A percentile compares a stretch with the other conserved stretches of the same genome.
Conservation (phyloP, 306 rosid species). For the Rosa chinensis region DNA sequence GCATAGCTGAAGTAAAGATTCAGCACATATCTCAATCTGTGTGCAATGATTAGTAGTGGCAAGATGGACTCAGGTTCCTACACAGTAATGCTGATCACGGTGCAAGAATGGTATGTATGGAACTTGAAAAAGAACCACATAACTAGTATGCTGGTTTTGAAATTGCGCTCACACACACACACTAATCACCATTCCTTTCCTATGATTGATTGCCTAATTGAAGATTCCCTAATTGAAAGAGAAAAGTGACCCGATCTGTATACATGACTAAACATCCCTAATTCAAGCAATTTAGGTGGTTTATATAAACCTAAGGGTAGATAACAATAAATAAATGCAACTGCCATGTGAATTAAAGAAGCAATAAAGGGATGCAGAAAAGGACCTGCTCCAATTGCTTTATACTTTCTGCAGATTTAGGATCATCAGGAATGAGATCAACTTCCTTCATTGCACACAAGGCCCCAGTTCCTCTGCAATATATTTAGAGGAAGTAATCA, state of each 20-base stretch:
- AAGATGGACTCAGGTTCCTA: not conserved
- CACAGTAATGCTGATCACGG: not conserved
- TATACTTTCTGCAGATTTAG: slow-evolving; percentile 75
- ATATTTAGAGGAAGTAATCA: slow-evolving; percentile 20
- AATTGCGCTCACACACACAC: too few species aligned
- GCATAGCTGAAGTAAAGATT: not conserved
- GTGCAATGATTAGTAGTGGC: not conserved
- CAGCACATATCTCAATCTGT: not conserved
- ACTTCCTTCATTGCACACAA: slow-evolving; percentile 98
- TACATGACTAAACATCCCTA: not conserved
- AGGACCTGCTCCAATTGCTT: slow-evolving; percentile 90
- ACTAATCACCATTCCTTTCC: not conserved
- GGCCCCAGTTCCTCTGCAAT: slow-evolving; percentile 81
- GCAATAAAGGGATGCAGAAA: slow-evolving; percentile 24
- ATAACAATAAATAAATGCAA: not conserved
- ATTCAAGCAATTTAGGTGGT: not conserved
- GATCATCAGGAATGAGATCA: slow-evolving; percentile 86
- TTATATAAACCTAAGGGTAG: not conserved
- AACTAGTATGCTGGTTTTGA: not conserved
- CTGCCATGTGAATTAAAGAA: not conserved
- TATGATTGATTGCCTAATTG: not conserved
- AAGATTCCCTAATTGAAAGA: not conserved
- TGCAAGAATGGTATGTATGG: not conserved
- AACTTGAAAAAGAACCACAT: not conserved
- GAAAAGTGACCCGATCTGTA: not conserved